Percentiles rank a stretch among this genome's conserved stretches.
phyloP scores from a whole-genome alignment of 139 green algal genomes.

The Monoraphidium neglectum region DNA sequence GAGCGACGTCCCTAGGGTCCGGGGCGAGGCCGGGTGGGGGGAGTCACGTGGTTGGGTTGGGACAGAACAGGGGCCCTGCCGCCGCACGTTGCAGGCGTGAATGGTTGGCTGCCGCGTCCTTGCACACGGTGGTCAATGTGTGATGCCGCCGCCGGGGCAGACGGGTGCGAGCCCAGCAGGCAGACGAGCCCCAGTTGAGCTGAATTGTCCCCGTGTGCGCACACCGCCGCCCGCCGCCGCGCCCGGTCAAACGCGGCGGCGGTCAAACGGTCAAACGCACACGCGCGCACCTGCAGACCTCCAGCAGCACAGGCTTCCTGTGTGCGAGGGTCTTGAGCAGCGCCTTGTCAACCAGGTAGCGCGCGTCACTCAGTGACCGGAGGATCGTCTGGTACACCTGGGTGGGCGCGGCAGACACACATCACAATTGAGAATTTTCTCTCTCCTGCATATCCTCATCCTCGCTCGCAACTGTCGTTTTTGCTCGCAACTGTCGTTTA shows the following conservation, averaged over 20 bases:
- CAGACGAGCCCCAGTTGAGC: background rate
- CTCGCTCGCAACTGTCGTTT: background rate
- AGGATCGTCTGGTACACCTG: conserved; percentile 23
- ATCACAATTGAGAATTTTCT: background rate
- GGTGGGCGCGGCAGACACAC: background rate
- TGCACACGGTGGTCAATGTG: background rate
- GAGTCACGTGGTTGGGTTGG: background rate
- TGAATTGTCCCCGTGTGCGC: background rate
- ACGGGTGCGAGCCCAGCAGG: background rate
- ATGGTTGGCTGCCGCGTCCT: background rate
- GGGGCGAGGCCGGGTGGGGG: background rate
- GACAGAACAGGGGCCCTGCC: background rate
- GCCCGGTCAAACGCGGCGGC: background rate
- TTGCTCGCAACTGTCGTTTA: background rate
- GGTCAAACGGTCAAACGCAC: background rate
- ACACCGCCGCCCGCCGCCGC: conserved; percentile 13
- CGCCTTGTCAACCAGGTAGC: conserved; percentile 24
- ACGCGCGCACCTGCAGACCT: background rate
- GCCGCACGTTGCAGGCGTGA: background rate
- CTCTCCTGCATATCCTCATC: background rate
- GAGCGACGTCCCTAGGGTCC: conserved; percentile 11
- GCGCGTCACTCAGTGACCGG: conserved; percentile 7
- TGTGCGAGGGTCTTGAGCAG: background rate
- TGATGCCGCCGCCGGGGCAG: background rate
- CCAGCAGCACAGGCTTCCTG: conserved; percentile 6